Conservation (phyloP, 768 basidiomycete species). For the Amanita pallidorosea region DNA sequence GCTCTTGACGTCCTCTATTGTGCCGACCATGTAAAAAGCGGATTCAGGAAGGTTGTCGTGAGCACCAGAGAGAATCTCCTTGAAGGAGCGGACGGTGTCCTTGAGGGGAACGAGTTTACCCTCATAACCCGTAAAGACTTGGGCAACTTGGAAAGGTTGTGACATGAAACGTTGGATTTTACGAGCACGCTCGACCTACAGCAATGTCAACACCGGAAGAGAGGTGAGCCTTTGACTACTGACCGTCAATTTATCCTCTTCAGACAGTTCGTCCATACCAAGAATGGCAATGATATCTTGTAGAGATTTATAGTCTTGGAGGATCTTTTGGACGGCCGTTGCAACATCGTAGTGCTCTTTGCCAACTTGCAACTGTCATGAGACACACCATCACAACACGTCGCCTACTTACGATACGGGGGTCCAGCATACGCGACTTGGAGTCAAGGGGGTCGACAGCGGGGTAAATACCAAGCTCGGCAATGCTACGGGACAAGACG, state of each 20-base stretch:
- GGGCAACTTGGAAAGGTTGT: slow-evolving; percentile 99
- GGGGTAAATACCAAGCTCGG: slow-evolving; percentile 98
- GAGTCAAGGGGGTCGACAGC: slow-evolving; percentile 99
- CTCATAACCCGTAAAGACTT: slow-evolving; percentile 99
- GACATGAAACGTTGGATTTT: slow-evolving; percentile 99
- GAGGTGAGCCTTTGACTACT: slow-evolving; percentile 16
- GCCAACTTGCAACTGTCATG: slow-evolving; percentile 42
- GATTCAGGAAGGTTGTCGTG: slow-evolving; percentile 91
- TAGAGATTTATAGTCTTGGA: slow-evolving; percentile 92
- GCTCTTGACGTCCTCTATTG: slow-evolving; percentile 91
- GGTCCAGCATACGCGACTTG: slow-evolving; percentile 99
- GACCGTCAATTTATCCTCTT: slow-evolving; percentile 98
- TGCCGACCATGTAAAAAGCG: slow-evolving; percentile 98
- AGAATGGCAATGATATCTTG: slow-evolving; percentile 99
- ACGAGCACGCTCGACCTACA: slow-evolving; percentile 89
- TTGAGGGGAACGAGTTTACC: slow-evolving; percentile 94
- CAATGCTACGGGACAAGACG: slow-evolving; percentile 98
- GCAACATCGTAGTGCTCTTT: slow-evolving; percentile 94
- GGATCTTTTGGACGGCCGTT: slow-evolving; percentile 94
- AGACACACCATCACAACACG: neutral
- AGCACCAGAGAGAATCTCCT: slow-evolving; percentile 86
- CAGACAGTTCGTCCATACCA: slow-evolving; percentile 99
- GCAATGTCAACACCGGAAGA: neutral
- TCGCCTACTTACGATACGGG: slow-evolving; percentile 73
- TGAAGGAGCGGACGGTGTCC: slow-evolving; percentile 95